These are phyloP conservation scores for Plasmodium cynomolgi DNA, from an alignment of 169 alveolate species.

Conservation along the genomic window DNA sequence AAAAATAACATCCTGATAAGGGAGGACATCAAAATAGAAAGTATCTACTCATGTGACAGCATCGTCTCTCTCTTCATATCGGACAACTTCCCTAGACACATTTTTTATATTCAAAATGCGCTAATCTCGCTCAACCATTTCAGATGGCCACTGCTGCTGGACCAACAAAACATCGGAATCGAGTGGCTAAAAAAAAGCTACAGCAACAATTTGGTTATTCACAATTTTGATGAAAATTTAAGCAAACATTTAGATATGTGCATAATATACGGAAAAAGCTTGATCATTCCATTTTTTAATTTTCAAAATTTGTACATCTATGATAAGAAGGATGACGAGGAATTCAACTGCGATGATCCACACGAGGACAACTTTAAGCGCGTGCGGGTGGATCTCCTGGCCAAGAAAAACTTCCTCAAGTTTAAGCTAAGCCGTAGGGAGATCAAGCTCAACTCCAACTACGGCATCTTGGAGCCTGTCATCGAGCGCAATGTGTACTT, in stretches of 20 bases:
- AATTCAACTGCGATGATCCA: slow-evolving; percentile 13
- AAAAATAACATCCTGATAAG: slow-evolving; percentile 42
- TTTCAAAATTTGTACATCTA: slow-evolving; percentile 69
- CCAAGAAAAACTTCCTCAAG: slow-evolving; percentile 28
- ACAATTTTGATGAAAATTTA: slow-evolving; percentile 68
- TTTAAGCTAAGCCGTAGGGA: slow-evolving; percentile 4
- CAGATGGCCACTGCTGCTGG: slow-evolving; percentile 64
- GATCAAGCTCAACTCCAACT: slow-evolving; percentile 43
- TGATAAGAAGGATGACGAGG: slow-evolving; percentile 42
- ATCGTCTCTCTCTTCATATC: slow-evolving; percentile 59
- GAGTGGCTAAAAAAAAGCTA: slow-evolving; percentile 71
- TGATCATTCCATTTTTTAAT: slow-evolving; percentile 53
- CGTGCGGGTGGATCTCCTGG: neutral
- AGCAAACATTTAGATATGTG: slow-evolving; percentile 75
- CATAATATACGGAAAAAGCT: slow-evolving; percentile 69
- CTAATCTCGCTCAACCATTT: slow-evolving; percentile 65
- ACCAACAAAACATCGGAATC: slow-evolving; percentile 53
- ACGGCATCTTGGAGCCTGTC: slow-evolving; percentile 38
- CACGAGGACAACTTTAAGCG: slow-evolving; percentile 24
- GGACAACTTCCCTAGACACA: slow-evolving; percentile 69
- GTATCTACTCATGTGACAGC: slow-evolving; percentile 58
- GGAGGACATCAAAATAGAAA: slow-evolving; percentile 47
- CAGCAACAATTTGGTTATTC: slow-evolving; percentile 56
- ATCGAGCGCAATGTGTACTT: slow-evolving; percentile 41
- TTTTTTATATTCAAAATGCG: slow-evolving; percentile 72